phyloP scores from a whole-genome alignment of 106 monocot species.

The Narthecium ossifragum region DNA sequence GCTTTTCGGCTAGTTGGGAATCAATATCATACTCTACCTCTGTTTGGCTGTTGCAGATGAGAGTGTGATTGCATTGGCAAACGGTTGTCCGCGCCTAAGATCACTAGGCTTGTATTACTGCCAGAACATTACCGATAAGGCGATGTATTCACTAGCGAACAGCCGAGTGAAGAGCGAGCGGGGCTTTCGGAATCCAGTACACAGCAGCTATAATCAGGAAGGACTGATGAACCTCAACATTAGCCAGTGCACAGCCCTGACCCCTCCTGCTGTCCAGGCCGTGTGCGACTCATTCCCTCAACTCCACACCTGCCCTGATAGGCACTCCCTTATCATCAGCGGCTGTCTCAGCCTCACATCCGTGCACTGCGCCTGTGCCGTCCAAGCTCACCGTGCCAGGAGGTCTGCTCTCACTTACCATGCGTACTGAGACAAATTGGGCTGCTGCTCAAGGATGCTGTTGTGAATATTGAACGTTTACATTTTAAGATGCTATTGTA shows the following conservation, averaged over 20 bases:
- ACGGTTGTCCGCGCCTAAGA: constrained; percentile 53
- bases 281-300: constrained; percentile 86
- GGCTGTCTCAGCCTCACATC: constrained; percentile 93
- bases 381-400: constrained; percentile 37
- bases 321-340: constrained; percentile 87
- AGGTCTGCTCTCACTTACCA: constrained; percentile 21
- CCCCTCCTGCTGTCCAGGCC: constrained; percentile 84
- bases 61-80: constrained; percentile 85
- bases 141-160: constrained; percentile 85
- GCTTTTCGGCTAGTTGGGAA: background rate
- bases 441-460: too few species aligned
- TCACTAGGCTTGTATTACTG: constrained; percentile 87
- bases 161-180: constrained; percentile 37
- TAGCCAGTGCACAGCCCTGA: constrained; percentile 96
- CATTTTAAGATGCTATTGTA: too few species aligned
- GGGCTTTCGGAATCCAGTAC: constrained; percentile 9
- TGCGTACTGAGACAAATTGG: constrained; percentile 46
- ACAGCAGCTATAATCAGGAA: constrained; percentile 17
- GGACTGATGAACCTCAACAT: constrained; percentile 86
- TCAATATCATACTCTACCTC: background rate
- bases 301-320: constrained; percentile 76
- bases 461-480: too few species aligned
- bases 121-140: constrained; percentile 92
- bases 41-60: constrained; percentile 49
- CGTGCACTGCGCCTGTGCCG: constrained; percentile 75